A percentile compares a stretch with the other conserved stretches of the same genome.
These are phyloP conservation scores for Thraustochytrium sp. DNA, from an alignment of 352 stramenopile species.

Conservation along the genomic window DNA sequence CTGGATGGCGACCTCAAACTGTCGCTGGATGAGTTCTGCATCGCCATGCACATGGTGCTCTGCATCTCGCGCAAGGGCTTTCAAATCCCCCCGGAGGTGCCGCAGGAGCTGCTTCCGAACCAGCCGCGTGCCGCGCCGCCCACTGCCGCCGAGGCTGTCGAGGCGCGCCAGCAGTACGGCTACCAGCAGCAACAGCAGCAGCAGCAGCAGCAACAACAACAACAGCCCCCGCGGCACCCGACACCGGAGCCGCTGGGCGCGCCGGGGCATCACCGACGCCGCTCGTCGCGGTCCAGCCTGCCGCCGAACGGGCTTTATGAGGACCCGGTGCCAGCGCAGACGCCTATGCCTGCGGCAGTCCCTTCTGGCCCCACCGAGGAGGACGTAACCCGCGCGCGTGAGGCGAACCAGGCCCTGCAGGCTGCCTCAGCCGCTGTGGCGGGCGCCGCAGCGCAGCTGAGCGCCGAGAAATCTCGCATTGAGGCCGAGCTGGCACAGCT, in stretches of 20 bases:
- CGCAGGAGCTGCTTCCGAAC: conserved; percentile 22
- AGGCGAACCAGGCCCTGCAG: background rate
- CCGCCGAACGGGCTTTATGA: no score
- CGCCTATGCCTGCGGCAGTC: background rate
- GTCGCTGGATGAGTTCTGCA: conserved; percentile 26
- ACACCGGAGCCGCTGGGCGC: no score
- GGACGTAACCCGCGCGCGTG: background rate
- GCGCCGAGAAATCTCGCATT: background rate
- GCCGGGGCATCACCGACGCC: background rate
- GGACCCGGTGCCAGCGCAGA: background rate
- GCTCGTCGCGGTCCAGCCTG: background rate
- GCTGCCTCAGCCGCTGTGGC: background rate
- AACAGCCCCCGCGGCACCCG: background rate
- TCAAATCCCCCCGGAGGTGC: background rate
- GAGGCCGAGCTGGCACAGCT: background rate
- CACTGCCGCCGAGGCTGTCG: background rate
- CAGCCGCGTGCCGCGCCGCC: background rate
- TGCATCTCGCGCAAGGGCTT: conserved; percentile 22
- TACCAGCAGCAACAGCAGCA: background rate
- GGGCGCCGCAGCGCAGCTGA: background rate
- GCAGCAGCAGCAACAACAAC: background rate
- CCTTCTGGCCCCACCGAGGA: background rate
- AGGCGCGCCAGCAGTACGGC: background rate
- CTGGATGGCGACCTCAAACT: background rate
- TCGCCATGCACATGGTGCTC: conserved; percentile 39